Percentiles rank a stretch among this genome's conserved stretches.
phyloP scores from a whole-genome alignment of 2,329 filamentous ascomycete genomes.

The Diaporthe velutina region DNA sequence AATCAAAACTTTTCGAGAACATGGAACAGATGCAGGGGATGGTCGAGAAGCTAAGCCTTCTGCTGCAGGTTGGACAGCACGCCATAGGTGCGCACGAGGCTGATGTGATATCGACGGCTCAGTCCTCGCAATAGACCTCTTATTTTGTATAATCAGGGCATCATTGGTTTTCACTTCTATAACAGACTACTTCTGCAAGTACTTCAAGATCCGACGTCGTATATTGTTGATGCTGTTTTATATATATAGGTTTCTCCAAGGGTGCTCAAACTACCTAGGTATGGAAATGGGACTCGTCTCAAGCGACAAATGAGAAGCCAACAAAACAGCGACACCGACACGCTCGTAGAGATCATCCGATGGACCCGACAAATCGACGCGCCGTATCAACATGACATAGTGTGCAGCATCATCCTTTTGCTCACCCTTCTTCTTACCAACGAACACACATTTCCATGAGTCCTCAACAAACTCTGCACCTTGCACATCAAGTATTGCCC shows the following conservation, averaged over 20 bases:
- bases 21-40: neutral
- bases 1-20: neutral
- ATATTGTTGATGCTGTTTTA: no score
- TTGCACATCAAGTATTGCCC: neutral
- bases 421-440: neutral
- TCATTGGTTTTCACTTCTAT: no score
- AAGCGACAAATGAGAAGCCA: neutral
- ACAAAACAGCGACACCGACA: neutral
- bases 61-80: slow-evolving; percentile 5
- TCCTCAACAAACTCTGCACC: neutral
- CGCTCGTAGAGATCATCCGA: neutral
- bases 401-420: neutral
- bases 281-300: neutral
- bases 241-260: no score
- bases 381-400: neutral
- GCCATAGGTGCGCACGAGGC: neutral
- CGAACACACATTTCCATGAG: neutral
- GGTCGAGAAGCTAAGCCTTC: neutral
- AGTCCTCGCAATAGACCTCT: neutral
- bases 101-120: neutral
- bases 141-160: no score
- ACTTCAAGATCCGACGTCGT: no score
- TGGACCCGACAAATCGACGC: no score
- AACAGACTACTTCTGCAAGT: no score
- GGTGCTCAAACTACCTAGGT: neutral